Conservation (phyloP, 139 green algal species). For the Chlorella sp. region DNA sequence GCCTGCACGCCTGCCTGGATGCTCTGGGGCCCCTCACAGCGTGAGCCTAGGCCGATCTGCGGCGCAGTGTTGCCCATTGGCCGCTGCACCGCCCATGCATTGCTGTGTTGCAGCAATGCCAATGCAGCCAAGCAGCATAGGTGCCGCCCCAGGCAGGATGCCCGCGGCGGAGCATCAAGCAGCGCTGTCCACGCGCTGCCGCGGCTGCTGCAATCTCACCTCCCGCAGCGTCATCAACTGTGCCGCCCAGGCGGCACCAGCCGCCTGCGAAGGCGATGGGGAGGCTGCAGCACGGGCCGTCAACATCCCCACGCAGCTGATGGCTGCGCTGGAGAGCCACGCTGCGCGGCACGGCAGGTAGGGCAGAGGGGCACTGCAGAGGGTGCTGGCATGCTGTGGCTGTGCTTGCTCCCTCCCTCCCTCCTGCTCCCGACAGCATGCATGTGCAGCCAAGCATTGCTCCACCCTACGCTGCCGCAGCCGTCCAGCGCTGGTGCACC, state of each 20-base stretch:
- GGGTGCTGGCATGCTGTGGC: too few species aligned
- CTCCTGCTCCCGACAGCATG: background rate
- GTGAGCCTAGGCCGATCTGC: background rate
- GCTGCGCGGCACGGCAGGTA: constrained; percentile 10
- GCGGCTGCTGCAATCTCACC: too few species aligned
- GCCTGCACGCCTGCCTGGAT: constrained; percentile 59
- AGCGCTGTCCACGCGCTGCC: too few species aligned
- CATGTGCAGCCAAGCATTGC: background rate
- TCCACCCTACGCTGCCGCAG: background rate
- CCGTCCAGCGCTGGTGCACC: constrained; percentile 69
- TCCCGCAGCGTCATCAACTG: constrained; percentile 72
- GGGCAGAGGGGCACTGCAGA: too few species aligned
- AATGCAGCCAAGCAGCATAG: too few species aligned
- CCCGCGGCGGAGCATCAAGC: too few species aligned
- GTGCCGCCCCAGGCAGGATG: too few species aligned
- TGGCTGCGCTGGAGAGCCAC: constrained; percentile 44
- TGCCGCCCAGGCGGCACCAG: constrained; percentile 68
- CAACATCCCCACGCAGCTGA: constrained; percentile 66
- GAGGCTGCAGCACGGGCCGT: constrained; percentile 50
- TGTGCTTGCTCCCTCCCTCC: too few species aligned
- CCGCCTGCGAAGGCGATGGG: constrained; percentile 66
- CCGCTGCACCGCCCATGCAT: too few species aligned
- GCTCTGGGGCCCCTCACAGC: constrained; percentile 25
- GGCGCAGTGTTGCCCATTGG: too few species aligned
- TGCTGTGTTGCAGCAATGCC: too few species aligned